Conservation (phyloP, 192 early-diverging fungal species). For the Umbelopsis vinacea region DNA sequence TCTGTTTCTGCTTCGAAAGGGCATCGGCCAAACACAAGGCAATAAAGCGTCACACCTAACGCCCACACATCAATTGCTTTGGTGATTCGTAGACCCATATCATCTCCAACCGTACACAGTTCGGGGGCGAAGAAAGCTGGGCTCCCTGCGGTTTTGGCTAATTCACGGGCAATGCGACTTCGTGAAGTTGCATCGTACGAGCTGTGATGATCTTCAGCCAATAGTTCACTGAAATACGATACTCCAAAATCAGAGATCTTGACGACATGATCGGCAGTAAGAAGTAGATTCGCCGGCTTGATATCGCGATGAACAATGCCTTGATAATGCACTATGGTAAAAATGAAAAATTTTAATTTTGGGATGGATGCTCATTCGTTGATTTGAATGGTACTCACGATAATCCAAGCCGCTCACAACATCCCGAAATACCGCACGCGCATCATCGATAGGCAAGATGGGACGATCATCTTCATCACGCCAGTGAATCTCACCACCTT, state of each 20-base stretch:
- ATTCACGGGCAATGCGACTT: conserved; percentile 76
- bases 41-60: conserved; percentile 95
- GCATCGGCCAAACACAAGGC: conserved; percentile 87
- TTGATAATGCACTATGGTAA: conserved; percentile 81
- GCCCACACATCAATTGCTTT: conserved; percentile 98
- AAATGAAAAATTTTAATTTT: neutral
- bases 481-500: conserved; percentile 93
- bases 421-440: conserved; percentile 85
- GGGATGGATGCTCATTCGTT: neutral
- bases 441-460: conserved; percentile 61
- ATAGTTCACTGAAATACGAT: conserved; percentile 74
- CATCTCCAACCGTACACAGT: conserved; percentile 63
- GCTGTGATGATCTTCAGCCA: conserved; percentile 41
- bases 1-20: conserved; percentile 95
- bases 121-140: conserved; percentile 99
- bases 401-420: conserved; percentile 92
- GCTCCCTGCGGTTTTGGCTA: conserved; percentile 93
- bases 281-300: conserved; percentile 95
- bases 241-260: conserved; percentile 99
- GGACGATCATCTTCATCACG: conserved; percentile 70
- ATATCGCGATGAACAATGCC: conserved; percentile 98
- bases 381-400: conserved; percentile 50
- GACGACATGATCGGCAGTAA: conserved; percentile 72
- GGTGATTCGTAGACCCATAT: conserved; percentile 59
- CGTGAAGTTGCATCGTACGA: conserved; percentile 21